phyloP scores from a whole-genome alignment of 2,329 filamentous ascomycete species.

The Diaporthe capsici region DNA sequence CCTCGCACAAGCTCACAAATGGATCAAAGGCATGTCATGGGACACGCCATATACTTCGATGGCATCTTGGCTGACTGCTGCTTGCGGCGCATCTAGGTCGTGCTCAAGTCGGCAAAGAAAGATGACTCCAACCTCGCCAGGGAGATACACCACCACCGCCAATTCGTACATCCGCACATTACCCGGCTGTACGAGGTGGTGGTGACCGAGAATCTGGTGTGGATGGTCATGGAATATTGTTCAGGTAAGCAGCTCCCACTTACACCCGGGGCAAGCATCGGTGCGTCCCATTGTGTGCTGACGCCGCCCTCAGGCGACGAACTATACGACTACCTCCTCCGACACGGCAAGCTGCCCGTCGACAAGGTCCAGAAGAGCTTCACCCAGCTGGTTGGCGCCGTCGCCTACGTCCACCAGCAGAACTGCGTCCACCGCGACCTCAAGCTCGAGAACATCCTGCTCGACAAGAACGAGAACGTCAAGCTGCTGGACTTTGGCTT shows the following conservation, averaged over 20 bases:
- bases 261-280: conserved; percentile 13
- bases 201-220: conserved; percentile 93
- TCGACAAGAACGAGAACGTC: conserved; percentile 97
- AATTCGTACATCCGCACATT: conserved; percentile 98
- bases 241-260: conserved; percentile 72
- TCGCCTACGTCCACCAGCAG: conserved; percentile 94
- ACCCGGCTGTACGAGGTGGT: conserved; percentile 97
- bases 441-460: conserved; percentile 95
- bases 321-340: conserved; percentile 94
- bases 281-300: conserved; percentile 43
- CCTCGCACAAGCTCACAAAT: conserved; percentile 97
- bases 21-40: conserved; percentile 82
- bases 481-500: conserved; percentile 99
- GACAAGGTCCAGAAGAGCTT: conserved; percentile 96
- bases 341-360: conserved; percentile 85
- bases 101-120: conserved; percentile 98
- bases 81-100: conserved; percentile 74
- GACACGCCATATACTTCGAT: conserved; percentile 44
- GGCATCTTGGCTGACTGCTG: not conserved
- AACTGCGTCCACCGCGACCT: conserved; percentile 97
- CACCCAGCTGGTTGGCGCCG: conserved; percentile 93
- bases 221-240: conserved; percentile 97
- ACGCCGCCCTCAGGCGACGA: conserved; percentile 79
- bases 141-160: conserved; percentile 98
- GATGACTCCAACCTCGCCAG: conserved; percentile 95